phyloP scores from a whole-genome alignment of 441 rosid genomes.

The Jatropha podagrica region DNA sequence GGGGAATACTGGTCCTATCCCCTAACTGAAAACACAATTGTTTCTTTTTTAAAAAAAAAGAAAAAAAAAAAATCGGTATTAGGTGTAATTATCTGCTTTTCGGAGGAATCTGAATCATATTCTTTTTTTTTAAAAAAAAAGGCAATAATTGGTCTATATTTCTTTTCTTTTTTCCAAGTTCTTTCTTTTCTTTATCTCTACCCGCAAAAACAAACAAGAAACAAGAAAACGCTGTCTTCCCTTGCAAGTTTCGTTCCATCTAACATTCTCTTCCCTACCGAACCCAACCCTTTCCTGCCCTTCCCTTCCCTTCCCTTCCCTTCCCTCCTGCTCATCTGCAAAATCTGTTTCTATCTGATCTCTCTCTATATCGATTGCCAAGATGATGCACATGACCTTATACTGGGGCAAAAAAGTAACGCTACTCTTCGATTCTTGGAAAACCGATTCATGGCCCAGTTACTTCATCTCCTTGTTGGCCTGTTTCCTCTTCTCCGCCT shows the following conservation, averaged over 20 bases:
- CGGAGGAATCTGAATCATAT: too few species aligned
- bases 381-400: slow-evolving; percentile 81
- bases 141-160: too few species aligned
- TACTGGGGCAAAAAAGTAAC: slow-evolving; percentile 64
- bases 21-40: neutral
- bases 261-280: neutral
- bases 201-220: neutral
- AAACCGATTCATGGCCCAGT: slow-evolving; percentile 42
- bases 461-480: slow-evolving; percentile 54
- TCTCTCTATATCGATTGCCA: neutral
- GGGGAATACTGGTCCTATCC: neutral
- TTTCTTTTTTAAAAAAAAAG: too few species aligned
- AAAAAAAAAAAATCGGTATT: too few species aligned
- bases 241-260: neutral
- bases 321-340: neutral
- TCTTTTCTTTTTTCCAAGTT: too few species aligned
- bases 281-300: neutral
- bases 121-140: too few species aligned
- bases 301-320: neutral
- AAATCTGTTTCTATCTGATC: neutral
- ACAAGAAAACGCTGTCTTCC: neutral
- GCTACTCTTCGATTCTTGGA: slow-evolving; percentile 56
- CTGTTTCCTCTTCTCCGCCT: slow-evolving; percentile 49
- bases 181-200: too few species aligned
- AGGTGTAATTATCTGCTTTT: too few species aligned